These are phyloP conservation scores for Akebia trifoliata DNA, from an alignment of 164 flowering plant genomes.

Conservation along the genomic window DNA sequence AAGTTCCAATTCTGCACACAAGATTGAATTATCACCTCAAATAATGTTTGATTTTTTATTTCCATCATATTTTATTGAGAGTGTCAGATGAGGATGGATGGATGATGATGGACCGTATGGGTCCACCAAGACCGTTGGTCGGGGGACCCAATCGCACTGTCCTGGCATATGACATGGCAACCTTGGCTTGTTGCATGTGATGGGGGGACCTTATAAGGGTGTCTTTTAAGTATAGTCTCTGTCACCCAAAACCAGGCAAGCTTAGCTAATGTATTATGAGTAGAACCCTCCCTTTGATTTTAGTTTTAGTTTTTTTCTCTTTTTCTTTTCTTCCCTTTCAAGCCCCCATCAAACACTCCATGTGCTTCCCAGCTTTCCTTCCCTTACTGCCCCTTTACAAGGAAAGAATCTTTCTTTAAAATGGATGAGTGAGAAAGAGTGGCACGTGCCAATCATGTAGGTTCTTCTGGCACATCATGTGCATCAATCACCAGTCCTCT, in stretches of 20 bases:
- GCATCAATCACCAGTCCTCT: constrained; percentile 40
- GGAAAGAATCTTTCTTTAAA: constrained; percentile 39
- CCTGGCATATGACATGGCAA: no score
- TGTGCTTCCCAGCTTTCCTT: constrained; percentile 29
- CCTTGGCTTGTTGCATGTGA: no score
- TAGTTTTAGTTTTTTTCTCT: constrained; percentile 10
- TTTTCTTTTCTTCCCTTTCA: not conserved
- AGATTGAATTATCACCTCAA: constrained; percentile 1
- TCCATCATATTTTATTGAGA: not conserved
- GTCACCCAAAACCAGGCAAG: no score
- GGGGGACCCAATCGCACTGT: no score
- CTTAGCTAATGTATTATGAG: not conserved
- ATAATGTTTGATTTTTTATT: no score
- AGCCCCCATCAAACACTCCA: constrained; percentile 44
- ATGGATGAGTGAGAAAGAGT: constrained; percentile 23
- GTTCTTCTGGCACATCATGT: constrained; percentile 66
- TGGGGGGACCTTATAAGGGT: no score
- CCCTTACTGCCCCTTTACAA: constrained; percentile 18
- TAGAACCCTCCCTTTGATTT: constrained; percentile 12
- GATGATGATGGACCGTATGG: not conserved
- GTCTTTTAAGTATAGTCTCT: no score
- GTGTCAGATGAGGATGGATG: not conserved
- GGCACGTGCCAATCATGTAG: constrained; percentile 57
- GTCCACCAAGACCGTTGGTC: no score
- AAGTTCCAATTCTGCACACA: constrained; percentile 4